Evolutionary conservation across 2,329 filamentous ascomycete genomes (phyloP).

Genomic region (Aspergillus sclerotialis): DNA sequence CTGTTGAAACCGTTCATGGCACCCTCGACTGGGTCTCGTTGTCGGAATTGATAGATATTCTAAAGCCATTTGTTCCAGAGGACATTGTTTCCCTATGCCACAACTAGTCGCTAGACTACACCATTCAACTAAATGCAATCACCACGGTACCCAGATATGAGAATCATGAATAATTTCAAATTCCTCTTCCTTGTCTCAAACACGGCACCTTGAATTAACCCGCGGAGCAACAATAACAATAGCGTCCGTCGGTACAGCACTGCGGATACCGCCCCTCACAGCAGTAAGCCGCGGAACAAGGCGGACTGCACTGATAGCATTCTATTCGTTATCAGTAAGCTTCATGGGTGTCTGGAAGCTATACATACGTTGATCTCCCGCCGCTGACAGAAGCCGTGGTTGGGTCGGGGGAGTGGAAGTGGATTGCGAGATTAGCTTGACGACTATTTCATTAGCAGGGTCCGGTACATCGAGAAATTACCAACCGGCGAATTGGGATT

Average conservation of each 20-base stretch:
- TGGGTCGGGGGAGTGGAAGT: background rate
- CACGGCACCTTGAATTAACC: too few relatives aligned
- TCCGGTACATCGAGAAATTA: background rate
- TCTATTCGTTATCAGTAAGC: background rate
- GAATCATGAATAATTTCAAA: too few relatives aligned
- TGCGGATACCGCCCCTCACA: slow-evolving; percentile 8
- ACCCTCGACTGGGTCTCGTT: slow-evolving; percentile 24
- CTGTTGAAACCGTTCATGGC: slow-evolving; percentile 23
- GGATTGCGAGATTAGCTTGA: background rate
- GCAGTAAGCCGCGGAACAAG: slow-evolving; percentile 7
- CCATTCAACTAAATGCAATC: too few relatives aligned
- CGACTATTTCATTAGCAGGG: background rate
- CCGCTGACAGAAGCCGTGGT: background rate
- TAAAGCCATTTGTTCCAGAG: slow-evolving; percentile 18
- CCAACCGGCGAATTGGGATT: background rate
- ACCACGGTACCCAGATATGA: too few relatives aligned
- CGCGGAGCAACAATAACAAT: slow-evolving; percentile 7
- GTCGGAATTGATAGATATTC: slow-evolving; percentile 16
- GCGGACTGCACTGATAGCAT: slow-evolving; percentile 7
- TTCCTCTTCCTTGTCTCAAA: too few relatives aligned
- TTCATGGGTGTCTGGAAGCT: background rate
- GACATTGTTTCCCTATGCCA: slow-evolving; percentile 21
- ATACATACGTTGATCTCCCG: background rate
- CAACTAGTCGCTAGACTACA: background rate
- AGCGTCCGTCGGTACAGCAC: slow-evolving; percentile 8